phyloP scores from a whole-genome alignment of 2,329 filamentous ascomycete genomes.

The Botrytis medusae region DNA sequence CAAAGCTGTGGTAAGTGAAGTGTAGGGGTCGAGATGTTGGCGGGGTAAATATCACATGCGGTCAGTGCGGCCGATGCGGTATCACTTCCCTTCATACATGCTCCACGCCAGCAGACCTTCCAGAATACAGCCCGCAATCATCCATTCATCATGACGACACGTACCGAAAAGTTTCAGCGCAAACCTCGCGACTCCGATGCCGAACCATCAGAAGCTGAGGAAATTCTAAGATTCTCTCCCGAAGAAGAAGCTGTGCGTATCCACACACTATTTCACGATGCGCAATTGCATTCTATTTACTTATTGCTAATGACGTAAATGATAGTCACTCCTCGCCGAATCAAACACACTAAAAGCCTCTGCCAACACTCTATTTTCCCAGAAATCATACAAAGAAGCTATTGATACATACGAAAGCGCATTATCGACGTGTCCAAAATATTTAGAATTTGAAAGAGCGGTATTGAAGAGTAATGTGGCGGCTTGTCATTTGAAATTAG shows the following conservation, averaged over 20 bases:
- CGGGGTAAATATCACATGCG: conserved; percentile 7
- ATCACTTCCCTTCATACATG: conserved; percentile 12
- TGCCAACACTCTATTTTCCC: conserved; percentile 78
- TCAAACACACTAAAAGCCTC: conserved; percentile 71
- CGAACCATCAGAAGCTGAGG: conserved; percentile 29
- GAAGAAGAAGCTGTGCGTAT: conserved; percentile 46
- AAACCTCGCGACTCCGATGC: conserved; percentile 33
- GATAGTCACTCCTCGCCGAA: conserved; percentile 65
- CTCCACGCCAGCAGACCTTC: conserved; percentile 20
- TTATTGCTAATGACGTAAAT: background rate
- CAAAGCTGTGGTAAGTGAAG: conserved; percentile 9
- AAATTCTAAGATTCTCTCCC: conserved; percentile 42
- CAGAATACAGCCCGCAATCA: conserved; percentile 12
- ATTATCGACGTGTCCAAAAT: conserved; percentile 73
- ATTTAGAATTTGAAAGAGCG: conserved; percentile 84
- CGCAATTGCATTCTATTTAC: background rate
- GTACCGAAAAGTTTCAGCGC: conserved; percentile 39
- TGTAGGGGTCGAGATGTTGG: conserved; percentile 19
- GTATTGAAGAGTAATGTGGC: conserved; percentile 87
- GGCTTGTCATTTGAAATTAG: conserved; percentile 81
- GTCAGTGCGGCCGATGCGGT: conserved; percentile 5
- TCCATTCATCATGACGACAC: conserved; percentile 34
- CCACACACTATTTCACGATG: background rate
- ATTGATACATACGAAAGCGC: conserved; percentile 82
- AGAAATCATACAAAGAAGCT: conserved; percentile 70